Evolutionary conservation across 2,329 filamentous ascomycete species (phyloP).

Genomic region (Diaporthe amygdali): DNA sequence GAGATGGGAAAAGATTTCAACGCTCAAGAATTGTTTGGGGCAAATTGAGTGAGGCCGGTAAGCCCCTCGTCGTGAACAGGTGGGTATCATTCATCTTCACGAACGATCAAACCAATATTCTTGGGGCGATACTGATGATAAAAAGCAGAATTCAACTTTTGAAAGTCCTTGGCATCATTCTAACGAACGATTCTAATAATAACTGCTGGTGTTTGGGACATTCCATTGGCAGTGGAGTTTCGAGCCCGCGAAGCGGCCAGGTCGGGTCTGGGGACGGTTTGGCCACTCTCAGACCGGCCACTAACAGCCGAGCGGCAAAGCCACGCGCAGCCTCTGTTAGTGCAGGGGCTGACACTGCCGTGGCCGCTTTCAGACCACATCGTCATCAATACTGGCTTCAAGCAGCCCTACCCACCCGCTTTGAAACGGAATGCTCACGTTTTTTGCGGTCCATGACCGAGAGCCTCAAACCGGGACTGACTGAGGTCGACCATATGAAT

Average conservation of each 20-base stretch:
- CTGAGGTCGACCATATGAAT: neutral
- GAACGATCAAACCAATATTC: neutral
- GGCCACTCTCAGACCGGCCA: neutral
- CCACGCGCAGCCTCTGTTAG: neutral
- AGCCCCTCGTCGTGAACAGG: neutral
- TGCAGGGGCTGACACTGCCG: conserved; percentile 5
- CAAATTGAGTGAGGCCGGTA: neutral
- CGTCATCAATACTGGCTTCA: conserved; percentile 2
- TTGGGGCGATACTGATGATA: conserved; percentile 2
- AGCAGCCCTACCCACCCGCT: conserved; percentile 3
- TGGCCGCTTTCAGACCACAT: neutral
- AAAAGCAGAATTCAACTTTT: neutral
- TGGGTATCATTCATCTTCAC: neutral
- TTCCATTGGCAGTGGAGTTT: conserved; percentile 19
- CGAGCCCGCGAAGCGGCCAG: conserved; percentile 7
- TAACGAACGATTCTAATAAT: conserved; percentile 15
- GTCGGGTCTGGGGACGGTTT: conserved; percentile 12
- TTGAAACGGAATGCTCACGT: conserved; percentile 20
- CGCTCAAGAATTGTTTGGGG: neutral
- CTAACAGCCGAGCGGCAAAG: neutral
- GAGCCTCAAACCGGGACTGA: conserved; percentile 1
- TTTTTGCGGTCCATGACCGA: neutral
- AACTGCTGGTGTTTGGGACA: neutral
- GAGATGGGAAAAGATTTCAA: neutral
- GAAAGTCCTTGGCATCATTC: neutral